Conservation (phyloP, 2,329 filamentous ascomycete genomes). For the Aspergillus caelatus region DNA sequence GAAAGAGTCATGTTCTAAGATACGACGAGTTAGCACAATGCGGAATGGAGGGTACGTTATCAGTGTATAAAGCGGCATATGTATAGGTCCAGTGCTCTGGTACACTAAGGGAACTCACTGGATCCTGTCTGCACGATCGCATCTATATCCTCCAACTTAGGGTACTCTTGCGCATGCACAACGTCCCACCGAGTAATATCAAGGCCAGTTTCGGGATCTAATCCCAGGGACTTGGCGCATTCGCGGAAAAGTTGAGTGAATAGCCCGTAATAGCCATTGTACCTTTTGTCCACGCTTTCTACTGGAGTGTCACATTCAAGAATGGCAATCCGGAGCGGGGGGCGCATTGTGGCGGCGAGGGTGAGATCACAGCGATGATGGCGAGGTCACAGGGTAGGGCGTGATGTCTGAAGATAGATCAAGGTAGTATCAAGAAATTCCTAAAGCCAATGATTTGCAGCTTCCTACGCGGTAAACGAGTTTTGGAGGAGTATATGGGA, state of each 20-base stretch:
- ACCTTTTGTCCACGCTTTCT: slow-evolving; percentile 63
- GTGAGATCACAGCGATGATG: not conserved
- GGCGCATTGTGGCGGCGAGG: slow-evolving; percentile 30
- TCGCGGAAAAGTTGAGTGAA: slow-evolving; percentile 64
- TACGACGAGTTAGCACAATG: not conserved
- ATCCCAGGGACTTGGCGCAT: slow-evolving; percentile 53
- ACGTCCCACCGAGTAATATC: slow-evolving; percentile 71
- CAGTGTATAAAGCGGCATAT: not conserved
- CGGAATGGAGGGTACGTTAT: not conserved
- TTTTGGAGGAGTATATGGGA: not conserved
- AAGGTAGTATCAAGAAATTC: no score
- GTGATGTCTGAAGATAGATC: not conserved
- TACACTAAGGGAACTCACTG: slow-evolving; percentile 46
- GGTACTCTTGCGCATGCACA: slow-evolving; percentile 69
- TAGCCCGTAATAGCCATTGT: slow-evolving; percentile 72
- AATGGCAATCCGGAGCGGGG: slow-evolving; percentile 75
- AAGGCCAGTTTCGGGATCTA: slow-evolving; percentile 48
- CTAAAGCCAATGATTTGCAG: not conserved
- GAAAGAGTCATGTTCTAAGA: slow-evolving; percentile 72
- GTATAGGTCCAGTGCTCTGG: no score
- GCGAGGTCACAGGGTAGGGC: not conserved
- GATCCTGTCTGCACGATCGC: slow-evolving; percentile 79
- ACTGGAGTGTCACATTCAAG: slow-evolving; percentile 85
- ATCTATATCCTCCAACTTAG: slow-evolving; percentile 73
- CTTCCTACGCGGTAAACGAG: no score